These are phyloP conservation scores for Globisporangium sylvaticum DNA, from an alignment of 352 stramenopile species.

Conservation along the genomic window DNA sequence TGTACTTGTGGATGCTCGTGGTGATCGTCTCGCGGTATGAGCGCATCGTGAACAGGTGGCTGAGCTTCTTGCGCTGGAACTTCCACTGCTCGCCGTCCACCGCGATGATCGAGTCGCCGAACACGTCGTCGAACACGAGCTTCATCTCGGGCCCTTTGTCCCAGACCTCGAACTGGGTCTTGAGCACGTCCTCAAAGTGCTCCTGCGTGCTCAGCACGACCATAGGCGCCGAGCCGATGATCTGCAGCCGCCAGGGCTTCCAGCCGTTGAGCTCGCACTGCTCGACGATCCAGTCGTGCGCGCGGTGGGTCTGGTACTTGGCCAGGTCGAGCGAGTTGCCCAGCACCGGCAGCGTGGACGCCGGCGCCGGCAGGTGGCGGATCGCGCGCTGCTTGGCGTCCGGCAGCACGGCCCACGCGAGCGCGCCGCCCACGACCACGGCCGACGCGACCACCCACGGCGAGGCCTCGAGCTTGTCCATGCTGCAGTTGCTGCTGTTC, in stretches of 20 bases:
- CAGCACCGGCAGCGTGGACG: slow-evolving; percentile 35
- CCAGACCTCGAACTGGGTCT: slow-evolving; percentile 67
- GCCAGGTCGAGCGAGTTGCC: slow-evolving; percentile 46
- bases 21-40: slow-evolving; percentile 33
- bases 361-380: slow-evolving; percentile 24
- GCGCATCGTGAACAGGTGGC: slow-evolving; percentile 72
- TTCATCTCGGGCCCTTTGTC: slow-evolving; percentile 49
- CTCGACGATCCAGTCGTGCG: slow-evolving; percentile 50
- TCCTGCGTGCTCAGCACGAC: slow-evolving; percentile 37
- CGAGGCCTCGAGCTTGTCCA: background rate
- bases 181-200: slow-evolving; percentile 39
- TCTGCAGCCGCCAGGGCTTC: slow-evolving; percentile 33
- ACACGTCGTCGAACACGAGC: slow-evolving; percentile 37
- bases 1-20: slow-evolving; percentile 36
- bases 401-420: slow-evolving; percentile 8
- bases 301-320: slow-evolving; percentile 29
- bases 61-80: slow-evolving; percentile 63
- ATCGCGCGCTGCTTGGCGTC: slow-evolving; percentile 12
- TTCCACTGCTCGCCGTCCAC: slow-evolving; percentile 46
- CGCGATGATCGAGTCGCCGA: slow-evolving; percentile 54
- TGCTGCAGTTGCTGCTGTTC: background rate
- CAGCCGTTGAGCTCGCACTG: slow-evolving; percentile 32
- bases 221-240: slow-evolving; percentile 30
- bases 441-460: background rate
- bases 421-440: background rate